A percentile compares a stretch with the other conserved stretches of the same genome.
Conservation (phyloP, 352 stramenopile species). For the Phytopythium delawarense region DNA sequence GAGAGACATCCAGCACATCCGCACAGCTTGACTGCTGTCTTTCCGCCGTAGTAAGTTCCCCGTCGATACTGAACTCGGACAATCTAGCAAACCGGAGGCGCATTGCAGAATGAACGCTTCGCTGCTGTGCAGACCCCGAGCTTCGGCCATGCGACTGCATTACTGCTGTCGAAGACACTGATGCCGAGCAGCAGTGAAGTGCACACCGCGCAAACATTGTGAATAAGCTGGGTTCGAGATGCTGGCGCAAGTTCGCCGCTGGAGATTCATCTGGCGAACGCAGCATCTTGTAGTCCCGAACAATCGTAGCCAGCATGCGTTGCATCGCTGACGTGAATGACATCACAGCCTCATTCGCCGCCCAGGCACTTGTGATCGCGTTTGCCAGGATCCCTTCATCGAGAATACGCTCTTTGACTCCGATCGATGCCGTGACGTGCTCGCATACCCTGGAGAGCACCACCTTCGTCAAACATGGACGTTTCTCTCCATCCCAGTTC, state of each 20-base stretch:
- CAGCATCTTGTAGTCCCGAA: conserved; percentile 31
- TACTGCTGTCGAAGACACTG: conserved; percentile 14
- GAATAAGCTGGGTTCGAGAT: conserved; percentile 39
- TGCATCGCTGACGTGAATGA: conserved; percentile 20
- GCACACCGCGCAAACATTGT: conserved; percentile 27
- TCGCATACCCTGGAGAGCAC: conserved; percentile 29
- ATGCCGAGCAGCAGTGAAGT: conserved; percentile 34
- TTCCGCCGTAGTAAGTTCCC: neutral
- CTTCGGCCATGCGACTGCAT: neutral
- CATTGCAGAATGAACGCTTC: conserved; percentile 65
- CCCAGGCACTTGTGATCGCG: conserved; percentile 29
- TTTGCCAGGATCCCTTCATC: conserved; percentile 34
- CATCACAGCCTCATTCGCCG: conserved; percentile 12
- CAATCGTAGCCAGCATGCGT: conserved; percentile 13
- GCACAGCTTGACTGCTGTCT: conserved; percentile 13
- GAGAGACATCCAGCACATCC: conserved; percentile 32
- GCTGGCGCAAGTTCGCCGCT: conserved; percentile 35
- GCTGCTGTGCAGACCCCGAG: conserved; percentile 18
- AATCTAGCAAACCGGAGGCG: conserved; percentile 34
- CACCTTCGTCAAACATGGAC: conserved; percentile 26
- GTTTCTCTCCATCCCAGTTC: conserved; percentile 27
- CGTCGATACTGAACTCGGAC: conserved; percentile 9
- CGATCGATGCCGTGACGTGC: conserved; percentile 26
- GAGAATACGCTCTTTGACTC: conserved; percentile 45
- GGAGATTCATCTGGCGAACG: conserved; percentile 34